Conservation (phyloP, 2,329 filamentous ascomycete genomes). For the Clonostachys sp. region DNA sequence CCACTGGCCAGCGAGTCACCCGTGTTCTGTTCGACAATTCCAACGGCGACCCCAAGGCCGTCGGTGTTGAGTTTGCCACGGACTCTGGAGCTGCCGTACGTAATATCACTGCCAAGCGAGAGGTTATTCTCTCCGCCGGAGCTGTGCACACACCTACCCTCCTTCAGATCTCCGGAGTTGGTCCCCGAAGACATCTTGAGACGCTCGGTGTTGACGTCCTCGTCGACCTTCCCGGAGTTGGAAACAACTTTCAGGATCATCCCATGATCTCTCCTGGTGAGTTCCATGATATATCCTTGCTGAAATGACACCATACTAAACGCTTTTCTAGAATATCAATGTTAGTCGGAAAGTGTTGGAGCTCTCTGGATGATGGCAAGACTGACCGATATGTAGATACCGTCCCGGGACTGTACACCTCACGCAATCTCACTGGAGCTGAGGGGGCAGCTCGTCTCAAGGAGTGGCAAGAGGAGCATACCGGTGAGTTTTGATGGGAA, state of each 20-base stretch:
- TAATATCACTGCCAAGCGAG: no score
- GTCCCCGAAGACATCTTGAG: constrained; percentile 29
- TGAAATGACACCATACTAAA: no score
- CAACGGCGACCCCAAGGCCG: constrained; percentile 30
- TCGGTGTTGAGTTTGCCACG: constrained; percentile 44
- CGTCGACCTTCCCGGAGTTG: constrained; percentile 45
- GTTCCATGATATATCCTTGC: no score
- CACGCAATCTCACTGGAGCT: no score
- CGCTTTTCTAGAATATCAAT: no score
- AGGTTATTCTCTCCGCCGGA: constrained; percentile 31
- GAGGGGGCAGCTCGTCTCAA: no score
- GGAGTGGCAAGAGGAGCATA: no score
- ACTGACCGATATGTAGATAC: no score
- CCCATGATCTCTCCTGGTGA: constrained; percentile 4
- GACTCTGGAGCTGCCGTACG: constrained; percentile 7
- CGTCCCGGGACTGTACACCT: no score
- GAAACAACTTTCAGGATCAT: constrained; percentile 50
- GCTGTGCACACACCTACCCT: constrained; percentile 38
- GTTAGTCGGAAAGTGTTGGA: no score
- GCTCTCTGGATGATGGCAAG: no score
- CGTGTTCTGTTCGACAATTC: constrained; percentile 42
- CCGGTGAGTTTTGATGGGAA: no score
- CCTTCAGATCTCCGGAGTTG: constrained; percentile 32
- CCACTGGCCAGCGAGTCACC: constrained; percentile 47
- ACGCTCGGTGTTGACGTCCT: constrained; percentile 38